phyloP scores from a whole-genome alignment of 441 rosid species.

The Lepidium campestre region DNA sequence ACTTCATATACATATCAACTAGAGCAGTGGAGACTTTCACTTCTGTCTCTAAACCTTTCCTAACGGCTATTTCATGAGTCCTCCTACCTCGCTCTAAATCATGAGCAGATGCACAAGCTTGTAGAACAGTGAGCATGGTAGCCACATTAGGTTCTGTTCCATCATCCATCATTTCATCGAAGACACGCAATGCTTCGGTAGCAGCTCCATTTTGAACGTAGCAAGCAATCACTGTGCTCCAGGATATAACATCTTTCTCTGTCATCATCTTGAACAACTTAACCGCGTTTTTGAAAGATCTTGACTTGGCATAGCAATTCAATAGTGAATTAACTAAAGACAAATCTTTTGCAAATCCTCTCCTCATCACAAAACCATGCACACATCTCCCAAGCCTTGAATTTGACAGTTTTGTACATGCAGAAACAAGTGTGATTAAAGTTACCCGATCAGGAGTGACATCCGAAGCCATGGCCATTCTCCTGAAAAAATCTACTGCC shows the following conservation, averaged over 20 bases:
- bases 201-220: slow-evolving; percentile 36
- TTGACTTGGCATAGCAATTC: slow-evolving; percentile 42
- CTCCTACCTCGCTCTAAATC: slow-evolving; percentile 43
- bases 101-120: slow-evolving; percentile 43
- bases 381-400: slow-evolving; percentile 44
- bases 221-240: slow-evolving; percentile 47
- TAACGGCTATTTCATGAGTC: slow-evolving; percentile 36
- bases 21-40: slow-evolving; percentile 41
- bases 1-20: slow-evolving; percentile 59
- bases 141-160: slow-evolving; percentile 35
- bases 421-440: slow-evolving; percentile 42
- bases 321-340: slow-evolving; percentile 37
- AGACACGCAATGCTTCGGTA: slow-evolving; percentile 32
- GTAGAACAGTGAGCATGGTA: slow-evolving; percentile 37
- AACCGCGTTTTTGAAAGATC: slow-evolving; percentile 27
- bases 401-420: slow-evolving; percentile 33
- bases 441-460: slow-evolving; percentile 31
- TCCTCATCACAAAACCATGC: slow-evolving; percentile 38
- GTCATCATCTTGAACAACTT: slow-evolving; percentile 34
- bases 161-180: slow-evolving; percentile 36
- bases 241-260: slow-evolving; percentile 46
- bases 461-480: slow-evolving; percentile 25
- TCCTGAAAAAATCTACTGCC: slow-evolving; percentile 35
- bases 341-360: slow-evolving; percentile 32
- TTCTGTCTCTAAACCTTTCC: slow-evolving; percentile 33